Evolutionary conservation across 177 flowering plant species (phyloP), one percentile per base, ranked within the genome.

Genomic region (Tripterygium wilfordii): DNA sequence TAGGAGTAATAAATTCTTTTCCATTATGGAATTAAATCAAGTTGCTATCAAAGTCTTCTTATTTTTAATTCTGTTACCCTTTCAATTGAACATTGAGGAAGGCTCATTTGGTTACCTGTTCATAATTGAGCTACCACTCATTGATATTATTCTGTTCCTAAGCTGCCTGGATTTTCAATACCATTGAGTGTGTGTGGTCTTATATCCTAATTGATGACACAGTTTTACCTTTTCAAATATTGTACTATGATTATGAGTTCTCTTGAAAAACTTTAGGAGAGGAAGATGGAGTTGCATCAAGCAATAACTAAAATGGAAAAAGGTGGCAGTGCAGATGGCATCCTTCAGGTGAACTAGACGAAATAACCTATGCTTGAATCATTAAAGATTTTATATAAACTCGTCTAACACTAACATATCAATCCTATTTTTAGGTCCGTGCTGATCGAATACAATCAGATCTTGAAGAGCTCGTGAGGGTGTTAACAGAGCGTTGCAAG

Each of bases 391-490:
- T 10, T 36, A 23, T 29, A 19, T 42, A 10, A n/a, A n/a, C n/a
- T n/a, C n/a, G n/a, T n/a, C n/a, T n/a, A n/a, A 2, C 23, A 23
- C 17, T 46, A 37, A n/a, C 46, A 17, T 35, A 10, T 53, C 26
- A 42, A 46, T 45, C 31, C 20, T 29, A 49, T 45, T 15, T 72
- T 35, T 51, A 92, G 99, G 96, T 76, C 36, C 92, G 92, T 54
- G 96, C 95, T 57, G 97, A 90, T 62, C 82, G 86, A 16, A 83
- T 94, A 59, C 99, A 94, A 65, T 81, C 92, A 38, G 89, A 85
- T 64, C 77, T 94, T 60, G 99, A 94, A 64, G 96, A 78, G 64
- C 72, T 94, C 15, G 58, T 83, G 68, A 87, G 80, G 69, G 83
- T 68, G 53, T 55, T 90, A 28, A 69, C 64, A 51, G 96, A 87